These are phyloP conservation scores for Solanum chiquidenum DNA, from an alignment of 257 asterid species.

Conservation along the genomic window DNA sequence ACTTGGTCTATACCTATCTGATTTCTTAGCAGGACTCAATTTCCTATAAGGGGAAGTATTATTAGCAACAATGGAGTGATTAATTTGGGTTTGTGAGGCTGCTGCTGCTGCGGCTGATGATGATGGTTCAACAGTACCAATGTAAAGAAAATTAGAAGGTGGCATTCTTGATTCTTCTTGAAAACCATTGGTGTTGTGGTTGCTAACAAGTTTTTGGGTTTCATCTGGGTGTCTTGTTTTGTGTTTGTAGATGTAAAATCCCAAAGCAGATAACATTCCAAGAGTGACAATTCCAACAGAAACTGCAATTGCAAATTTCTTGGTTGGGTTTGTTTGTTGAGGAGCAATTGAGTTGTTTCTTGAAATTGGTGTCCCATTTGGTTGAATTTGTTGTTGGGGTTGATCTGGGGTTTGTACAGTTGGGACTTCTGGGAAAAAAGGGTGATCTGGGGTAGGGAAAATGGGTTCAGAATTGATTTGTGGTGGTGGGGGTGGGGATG, in stretches of 20 bases:
- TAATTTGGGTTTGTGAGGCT: background rate
- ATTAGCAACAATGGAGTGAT: conserved; percentile 19
- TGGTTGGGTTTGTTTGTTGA: conserved; percentile 21
- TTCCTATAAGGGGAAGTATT: conserved; percentile 60
- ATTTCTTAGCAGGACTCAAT: conserved; percentile 50
- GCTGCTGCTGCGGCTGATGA: background rate
- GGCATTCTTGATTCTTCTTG: conserved; percentile 57
- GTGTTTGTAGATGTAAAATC: conserved; percentile 44
- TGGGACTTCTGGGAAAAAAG: conserved; percentile 90
- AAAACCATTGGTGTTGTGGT: background rate
- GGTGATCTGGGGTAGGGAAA: conserved; percentile 58
- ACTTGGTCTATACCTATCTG: conserved; percentile 79
- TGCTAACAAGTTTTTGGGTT: conserved; percentile 52
- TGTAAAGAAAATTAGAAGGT: conserved; percentile 72
- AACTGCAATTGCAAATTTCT: conserved; percentile 49
- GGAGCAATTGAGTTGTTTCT: background rate
- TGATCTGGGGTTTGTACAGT: conserved; percentile 33
- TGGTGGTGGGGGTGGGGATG: conserved; percentile 16
- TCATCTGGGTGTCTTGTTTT: conserved; percentile 32
- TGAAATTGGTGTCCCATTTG: background rate
- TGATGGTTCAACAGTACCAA: conserved; percentile 94
- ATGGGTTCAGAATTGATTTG: conserved; percentile 23
- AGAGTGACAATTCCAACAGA: conserved; percentile 47
- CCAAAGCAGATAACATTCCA: conserved; percentile 55
- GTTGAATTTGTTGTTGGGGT: background rate